Percentiles rank a stretch among this genome's conserved stretches.
Evolutionary conservation across 2,329 filamentous ascomycete genomes (phyloP).

Genomic region (Pyrenophora seminiperda): DNA sequence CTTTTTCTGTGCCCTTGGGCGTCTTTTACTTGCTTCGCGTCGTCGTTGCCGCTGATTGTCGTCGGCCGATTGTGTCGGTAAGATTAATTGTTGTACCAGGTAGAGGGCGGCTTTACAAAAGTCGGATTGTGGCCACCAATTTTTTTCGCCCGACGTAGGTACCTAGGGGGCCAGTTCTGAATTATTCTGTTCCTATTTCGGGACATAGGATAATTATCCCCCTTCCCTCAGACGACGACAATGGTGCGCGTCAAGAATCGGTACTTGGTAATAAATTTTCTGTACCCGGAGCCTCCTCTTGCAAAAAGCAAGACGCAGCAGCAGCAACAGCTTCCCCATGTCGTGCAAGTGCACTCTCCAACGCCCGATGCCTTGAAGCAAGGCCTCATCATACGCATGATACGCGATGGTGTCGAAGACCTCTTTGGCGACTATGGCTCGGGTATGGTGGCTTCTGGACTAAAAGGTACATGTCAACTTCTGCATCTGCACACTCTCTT

Average conservation of each 20-base stretch:
- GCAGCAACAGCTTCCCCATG: conserved; percentile 54
- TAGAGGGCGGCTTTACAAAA: neutral
- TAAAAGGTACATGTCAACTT: conserved; percentile 63
- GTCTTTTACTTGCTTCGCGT: conserved; percentile 3
- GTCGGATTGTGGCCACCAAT: neutral
- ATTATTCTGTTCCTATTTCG: too few relatives aligned
- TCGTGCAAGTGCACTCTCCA: conserved; percentile 78
- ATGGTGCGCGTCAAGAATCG: conserved; percentile 98
- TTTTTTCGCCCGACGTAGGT: neutral
- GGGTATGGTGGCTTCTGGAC: conserved; percentile 70
- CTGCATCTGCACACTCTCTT: neutral
- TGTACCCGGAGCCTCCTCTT: conserved; percentile 72
- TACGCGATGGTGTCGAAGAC: conserved; percentile 53
- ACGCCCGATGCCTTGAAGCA: conserved; percentile 73
- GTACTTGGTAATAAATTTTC: conserved; percentile 91
- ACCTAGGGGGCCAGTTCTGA: too few relatives aligned
- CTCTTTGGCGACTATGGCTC: conserved; percentile 79
- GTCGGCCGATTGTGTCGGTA: too few relatives aligned
- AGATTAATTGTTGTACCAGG: neutral
- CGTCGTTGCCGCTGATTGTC: neutral
- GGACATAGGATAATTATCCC: too few relatives aligned
- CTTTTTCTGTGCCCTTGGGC: neutral
- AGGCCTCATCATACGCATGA: conserved; percentile 67
- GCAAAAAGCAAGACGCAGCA: conserved; percentile 36
- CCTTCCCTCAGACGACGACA: neutral